Conservation (phyloP, 257 asterid genomes). For the Capsicum rhomboideum region DNA sequence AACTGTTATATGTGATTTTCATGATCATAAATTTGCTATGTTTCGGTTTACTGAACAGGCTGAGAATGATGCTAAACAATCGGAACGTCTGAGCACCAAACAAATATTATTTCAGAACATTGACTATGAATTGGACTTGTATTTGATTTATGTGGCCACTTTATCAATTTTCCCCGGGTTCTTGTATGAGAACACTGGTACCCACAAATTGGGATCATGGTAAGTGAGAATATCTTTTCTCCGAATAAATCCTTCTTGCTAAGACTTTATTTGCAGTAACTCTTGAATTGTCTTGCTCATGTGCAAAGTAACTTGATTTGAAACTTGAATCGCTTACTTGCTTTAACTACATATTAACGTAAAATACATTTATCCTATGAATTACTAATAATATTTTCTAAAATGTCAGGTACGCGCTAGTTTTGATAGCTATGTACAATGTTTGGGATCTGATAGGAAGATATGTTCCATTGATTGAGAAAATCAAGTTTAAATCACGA, state of each 20-base stretch:
- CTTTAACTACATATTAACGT: not conserved
- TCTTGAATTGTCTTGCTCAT: not conserved
- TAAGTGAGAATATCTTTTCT: slow-evolving; percentile 14
- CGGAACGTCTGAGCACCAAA: slow-evolving; percentile 43
- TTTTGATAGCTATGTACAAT: slow-evolving; percentile 24
- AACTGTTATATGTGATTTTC: not conserved
- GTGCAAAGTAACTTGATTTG: not conserved
- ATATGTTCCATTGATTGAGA: slow-evolving; percentile 17
- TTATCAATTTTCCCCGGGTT: not conserved
- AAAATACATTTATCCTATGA: not conserved
- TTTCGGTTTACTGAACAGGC: slow-evolving; percentile 9
- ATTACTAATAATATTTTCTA: not conserved
- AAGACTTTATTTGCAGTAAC: not conserved
- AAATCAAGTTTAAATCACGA: slow-evolving; percentile 17
- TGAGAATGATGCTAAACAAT: slow-evolving; percentile 10
- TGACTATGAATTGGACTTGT: slow-evolving; percentile 52
- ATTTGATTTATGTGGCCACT: slow-evolving; percentile 49
- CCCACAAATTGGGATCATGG: slow-evolving; percentile 68
- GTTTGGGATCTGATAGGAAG: slow-evolving; percentile 26
- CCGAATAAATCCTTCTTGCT: not conserved
- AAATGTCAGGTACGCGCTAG: slow-evolving; percentile 25
- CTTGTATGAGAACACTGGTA: slow-evolving; percentile 55
- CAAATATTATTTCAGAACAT: slow-evolving; percentile 39
- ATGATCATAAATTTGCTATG: not conserved
- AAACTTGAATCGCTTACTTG: not conserved